Evolutionary conservation across 768 basidiomycete species (phyloP).

Genomic region (Rubroboletus pulcherrimus): DNA sequence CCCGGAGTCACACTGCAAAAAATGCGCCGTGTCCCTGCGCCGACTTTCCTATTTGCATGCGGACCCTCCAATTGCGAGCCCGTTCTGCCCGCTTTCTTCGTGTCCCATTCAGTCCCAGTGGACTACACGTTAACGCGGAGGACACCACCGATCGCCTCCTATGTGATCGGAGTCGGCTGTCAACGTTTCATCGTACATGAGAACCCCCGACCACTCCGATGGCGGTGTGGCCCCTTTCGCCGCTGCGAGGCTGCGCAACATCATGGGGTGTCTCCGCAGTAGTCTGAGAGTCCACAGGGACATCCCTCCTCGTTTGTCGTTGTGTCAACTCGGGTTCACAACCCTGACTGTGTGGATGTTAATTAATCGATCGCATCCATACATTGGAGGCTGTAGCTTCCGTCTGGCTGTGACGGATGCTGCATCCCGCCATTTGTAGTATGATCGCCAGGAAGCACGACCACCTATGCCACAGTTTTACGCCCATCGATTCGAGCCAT

Average conservation of each 20-base stretch:
- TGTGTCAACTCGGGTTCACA: slow-evolving; percentile 13
- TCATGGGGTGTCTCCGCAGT: slow-evolving; percentile 3
- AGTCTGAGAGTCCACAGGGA: neutral
- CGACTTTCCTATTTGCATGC: neutral
- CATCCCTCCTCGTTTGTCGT: neutral
- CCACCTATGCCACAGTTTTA: slow-evolving; percentile 22
- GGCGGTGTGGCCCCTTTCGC: slow-evolving; percentile 4
- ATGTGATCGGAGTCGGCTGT: slow-evolving; percentile 23
- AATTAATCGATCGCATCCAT: slow-evolving; percentile 18
- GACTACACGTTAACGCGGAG: slow-evolving; percentile 9
- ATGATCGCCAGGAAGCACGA: slow-evolving; percentile 9
- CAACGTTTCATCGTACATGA: slow-evolving; percentile 2
- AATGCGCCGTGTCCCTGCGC: slow-evolving; percentile 1
- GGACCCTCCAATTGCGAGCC: neutral
- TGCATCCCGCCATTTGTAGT: slow-evolving; percentile 12
- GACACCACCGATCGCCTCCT: slow-evolving; percentile 24
- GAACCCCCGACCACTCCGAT: neutral
- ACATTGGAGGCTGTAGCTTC: slow-evolving; percentile 10
- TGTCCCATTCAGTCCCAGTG: neutral
- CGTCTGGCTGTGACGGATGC: slow-evolving; percentile 13
- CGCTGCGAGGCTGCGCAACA: neutral
- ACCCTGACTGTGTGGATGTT: slow-evolving; percentile 13
- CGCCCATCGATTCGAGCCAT: slow-evolving; percentile 15
- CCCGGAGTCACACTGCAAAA: slow-evolving; percentile 15
- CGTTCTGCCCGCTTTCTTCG: slow-evolving; percentile 2